Base-by-base conservation (phyloP, 441 rosid genomes). In the Bruguiera hainesii region DNA sequence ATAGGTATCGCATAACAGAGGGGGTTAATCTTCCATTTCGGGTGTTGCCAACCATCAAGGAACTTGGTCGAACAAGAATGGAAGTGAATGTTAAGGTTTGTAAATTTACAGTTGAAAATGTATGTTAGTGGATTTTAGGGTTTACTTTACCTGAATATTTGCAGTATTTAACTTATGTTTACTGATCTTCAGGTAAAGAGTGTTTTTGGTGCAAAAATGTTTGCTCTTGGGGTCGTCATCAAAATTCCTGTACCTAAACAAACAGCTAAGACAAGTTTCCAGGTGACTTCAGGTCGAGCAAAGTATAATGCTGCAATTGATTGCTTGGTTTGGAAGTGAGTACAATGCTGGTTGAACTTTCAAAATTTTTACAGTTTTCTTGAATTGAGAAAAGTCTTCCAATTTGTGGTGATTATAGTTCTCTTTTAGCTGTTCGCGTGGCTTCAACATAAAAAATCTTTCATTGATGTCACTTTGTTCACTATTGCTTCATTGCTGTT, bases 181-280 rank as follows among this genome's bases (percentile, higher is more conserved):
- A 61, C 61, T 60, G 46, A 49, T 73, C 52, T 80, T 74, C 90
- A 96, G 99, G 92, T 96, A 26, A 96, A 96, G 80, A 96, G 99
- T 82, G 98, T 90, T 56, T 96, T 93, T 71, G 99, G 99, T 75
- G 90, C 98, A 60, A 96, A 96, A 85, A 96, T 93, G 99, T 96
- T 96, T 83, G 93, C 98, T 25, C 92, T 96, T 49, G 99, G 99
- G 48, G 99, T 93, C 37, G 93, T 93, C 56, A 88, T 96, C 75
- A 96, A 96, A 82, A 84, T 90, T 77, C 99, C 96, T 51, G 99
- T 96, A 50, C 98, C 98, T 25, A 96, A 96, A 76, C 98, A 93
- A 82, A 96, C 99, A n/a, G 98, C 99, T 3, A 96, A 96, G 72
- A 86, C 97, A 63, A 96, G 84, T 80, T 96, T 93, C 86, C 99